Conservation (phyloP, 1,139 yeast species). For the Kurtzmaniella quercitrusa region DNA sequence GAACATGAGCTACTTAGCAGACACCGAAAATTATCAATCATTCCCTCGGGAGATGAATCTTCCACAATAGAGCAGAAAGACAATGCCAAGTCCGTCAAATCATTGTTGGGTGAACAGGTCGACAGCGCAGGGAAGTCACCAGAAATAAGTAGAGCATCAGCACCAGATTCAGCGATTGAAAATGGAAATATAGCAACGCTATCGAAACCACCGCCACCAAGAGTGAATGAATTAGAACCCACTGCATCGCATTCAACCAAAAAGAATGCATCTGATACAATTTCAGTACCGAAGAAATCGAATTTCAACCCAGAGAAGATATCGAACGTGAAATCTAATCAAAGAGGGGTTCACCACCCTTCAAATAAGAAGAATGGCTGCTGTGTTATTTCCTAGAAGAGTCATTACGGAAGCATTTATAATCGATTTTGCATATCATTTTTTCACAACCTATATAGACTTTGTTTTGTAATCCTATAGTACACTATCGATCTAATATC, state of each 20-base stretch:
- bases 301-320: no score
- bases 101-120: neutral
- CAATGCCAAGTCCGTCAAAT: neutral
- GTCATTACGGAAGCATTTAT: neutral
- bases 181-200: no score
- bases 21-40: neutral
- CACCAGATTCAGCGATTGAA: no score
- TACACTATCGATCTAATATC: neutral
- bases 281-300: no score
- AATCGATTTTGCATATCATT: neutral
- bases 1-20: neutral
- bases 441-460: constrained; percentile 1
- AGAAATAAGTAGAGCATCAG: no score
- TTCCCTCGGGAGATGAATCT: neutral
- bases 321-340: no score
- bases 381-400: neutral
- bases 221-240: no score
- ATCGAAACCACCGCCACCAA: no score
- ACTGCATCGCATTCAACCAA: no score
- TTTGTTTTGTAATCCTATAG: neutral
- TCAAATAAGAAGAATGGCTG: neutral
- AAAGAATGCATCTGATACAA: no score
- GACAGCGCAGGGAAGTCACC: neutral
- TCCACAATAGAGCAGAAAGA: neutral
- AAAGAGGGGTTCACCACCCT: no score